phyloP scores from a whole-genome alignment of 768 basidiomycete species.

The Naganishia onofrii region DNA sequence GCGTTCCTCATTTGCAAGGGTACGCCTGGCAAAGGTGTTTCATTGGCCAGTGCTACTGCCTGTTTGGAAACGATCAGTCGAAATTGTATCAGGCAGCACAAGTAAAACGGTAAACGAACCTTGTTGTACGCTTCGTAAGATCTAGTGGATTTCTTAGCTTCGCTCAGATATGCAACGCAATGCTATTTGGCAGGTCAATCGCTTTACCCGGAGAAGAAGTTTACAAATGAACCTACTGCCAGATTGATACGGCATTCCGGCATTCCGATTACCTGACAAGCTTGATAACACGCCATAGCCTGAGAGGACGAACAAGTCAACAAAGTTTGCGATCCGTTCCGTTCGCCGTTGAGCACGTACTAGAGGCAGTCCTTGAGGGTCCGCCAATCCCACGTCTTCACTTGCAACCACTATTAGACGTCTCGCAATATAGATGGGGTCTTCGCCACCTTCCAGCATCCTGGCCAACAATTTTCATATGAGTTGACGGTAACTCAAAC shows the following conservation, averaged over 20 bases:
- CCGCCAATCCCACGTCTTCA: constrained; percentile 80
- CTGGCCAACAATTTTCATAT: constrained; percentile 43
- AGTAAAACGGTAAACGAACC: constrained; percentile 38
- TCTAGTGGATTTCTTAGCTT: constrained; percentile 77
- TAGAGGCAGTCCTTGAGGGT: constrained; percentile 70
- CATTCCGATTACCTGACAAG: constrained; percentile 51
- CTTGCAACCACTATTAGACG: constrained; percentile 76
- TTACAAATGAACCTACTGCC: constrained; percentile 38
- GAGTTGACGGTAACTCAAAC: not conserved
- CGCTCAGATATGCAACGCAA: constrained; percentile 71
- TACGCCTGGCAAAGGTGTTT: constrained; percentile 59
- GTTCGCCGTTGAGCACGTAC: constrained; percentile 52
- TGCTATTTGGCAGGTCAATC: constrained; percentile 52
- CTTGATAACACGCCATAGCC: constrained; percentile 55
- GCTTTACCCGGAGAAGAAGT: not conserved
- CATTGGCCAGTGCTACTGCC: constrained; percentile 64
- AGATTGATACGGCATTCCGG: constrained; percentile 50
- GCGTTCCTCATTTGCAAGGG: constrained; percentile 75
- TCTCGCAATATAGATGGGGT: constrained; percentile 70
- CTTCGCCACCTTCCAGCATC: constrained; percentile 76
- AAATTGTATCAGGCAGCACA: not conserved
- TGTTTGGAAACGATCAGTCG: constrained; percentile 18
- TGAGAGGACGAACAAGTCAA: constrained; percentile 18
- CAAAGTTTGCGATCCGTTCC: too few relatives aligned
- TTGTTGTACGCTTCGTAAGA: constrained; percentile 72